Evolutionary conservation across 805 yeast species (phyloP).

Genomic region (Suhomyces vadensis): DNA sequence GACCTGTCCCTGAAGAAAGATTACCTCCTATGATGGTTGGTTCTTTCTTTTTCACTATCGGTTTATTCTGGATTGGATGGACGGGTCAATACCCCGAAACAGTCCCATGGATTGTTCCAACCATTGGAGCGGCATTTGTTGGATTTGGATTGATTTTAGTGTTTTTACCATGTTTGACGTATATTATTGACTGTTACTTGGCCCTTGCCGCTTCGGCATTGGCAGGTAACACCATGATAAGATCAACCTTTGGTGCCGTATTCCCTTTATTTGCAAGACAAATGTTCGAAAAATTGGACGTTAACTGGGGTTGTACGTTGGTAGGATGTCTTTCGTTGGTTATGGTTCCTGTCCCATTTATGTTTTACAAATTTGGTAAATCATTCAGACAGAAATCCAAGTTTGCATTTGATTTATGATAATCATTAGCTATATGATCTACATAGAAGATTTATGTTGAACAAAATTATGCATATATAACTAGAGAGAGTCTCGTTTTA

Average conservation of each 20-base stretch:
- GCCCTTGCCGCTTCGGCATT: conserved; percentile 62
- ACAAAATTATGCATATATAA: too few species aligned
- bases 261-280: conserved; percentile 61
- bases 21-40: conserved; percentile 76
- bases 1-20: conserved; percentile 76
- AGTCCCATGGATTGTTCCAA: conserved; percentile 79
- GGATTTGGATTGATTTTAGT: conserved; percentile 53
- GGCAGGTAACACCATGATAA: conserved; percentile 61
- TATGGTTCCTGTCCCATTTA: conserved; percentile 57
- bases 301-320: conserved; percentile 56
- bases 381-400: conserved; percentile 19
- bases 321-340: conserved; percentile 53
- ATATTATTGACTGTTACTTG: conserved; percentile 61
- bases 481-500: too few species aligned
- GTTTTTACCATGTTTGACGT: conserved; percentile 61
- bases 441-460: too few species aligned
- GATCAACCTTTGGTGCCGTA: conserved; percentile 60
- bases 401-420: conserved; percentile 15
- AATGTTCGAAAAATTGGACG: conserved; percentile 51
- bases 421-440: too few species aligned
- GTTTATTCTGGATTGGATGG: conserved; percentile 88
- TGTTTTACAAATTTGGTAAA: conserved; percentile 51
- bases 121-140: conserved; percentile 43
- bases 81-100: conserved; percentile 69
- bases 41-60: conserved; percentile 68